These are phyloP conservation scores for Gyromitra esculenta DNA, from an alignment of 2,329 filamentous ascomycete species.

Conservation along the genomic window DNA sequence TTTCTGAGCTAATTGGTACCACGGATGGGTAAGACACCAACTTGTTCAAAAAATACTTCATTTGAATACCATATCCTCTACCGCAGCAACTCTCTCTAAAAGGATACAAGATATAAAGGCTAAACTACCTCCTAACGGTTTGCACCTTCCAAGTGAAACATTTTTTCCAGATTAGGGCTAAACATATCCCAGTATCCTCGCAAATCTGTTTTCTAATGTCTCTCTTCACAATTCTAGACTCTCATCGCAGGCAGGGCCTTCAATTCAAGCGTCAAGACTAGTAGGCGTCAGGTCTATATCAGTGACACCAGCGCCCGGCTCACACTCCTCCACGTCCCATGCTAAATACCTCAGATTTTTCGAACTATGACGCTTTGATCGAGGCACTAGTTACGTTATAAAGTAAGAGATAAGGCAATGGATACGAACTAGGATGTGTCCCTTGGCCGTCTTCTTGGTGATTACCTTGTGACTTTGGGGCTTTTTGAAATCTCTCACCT, in stretches of 20 bases:
- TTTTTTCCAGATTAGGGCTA: conserved; percentile 20
- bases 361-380: conserved; percentile 27
- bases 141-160: conserved; percentile 15
- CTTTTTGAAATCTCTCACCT: no score
- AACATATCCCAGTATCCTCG: conserved; percentile 11
- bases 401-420: background rate
- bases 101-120: no score
- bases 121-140: background rate
- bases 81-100: background rate
- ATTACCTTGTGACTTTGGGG: no score
- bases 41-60: conserved; percentile 6
- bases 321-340: conserved; percentile 10
- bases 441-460: no score
- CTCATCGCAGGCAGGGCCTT: background rate
- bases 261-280: conserved; percentile 18
- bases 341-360: conserved; percentile 41
- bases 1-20: background rate
- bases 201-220: background rate
- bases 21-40: background rate
- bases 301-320: conserved; percentile 8
- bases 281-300: conserved; percentile 11
- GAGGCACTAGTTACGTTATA: conserved; percentile 24
- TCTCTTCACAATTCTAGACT: conserved; percentile 20
- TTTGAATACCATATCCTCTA: background rate
- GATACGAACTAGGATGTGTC: no score